These are phyloP conservation scores for Trichosporon ovoides DNA, from an alignment of 1,284 basidiomycete species.

Conservation along the genomic window DNA sequence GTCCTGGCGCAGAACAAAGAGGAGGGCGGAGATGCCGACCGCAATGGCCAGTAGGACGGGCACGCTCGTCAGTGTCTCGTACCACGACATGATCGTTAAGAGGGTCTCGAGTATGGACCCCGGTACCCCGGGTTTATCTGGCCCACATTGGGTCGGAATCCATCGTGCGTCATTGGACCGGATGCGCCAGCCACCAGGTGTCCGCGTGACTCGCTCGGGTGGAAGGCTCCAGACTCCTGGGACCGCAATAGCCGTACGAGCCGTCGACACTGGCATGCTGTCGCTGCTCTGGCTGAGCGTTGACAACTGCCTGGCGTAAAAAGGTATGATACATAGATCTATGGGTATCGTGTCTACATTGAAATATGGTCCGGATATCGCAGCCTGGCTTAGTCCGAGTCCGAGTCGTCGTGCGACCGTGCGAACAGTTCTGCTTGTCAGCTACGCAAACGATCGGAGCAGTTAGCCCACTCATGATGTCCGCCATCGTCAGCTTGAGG, in stretches of 20 bases:
- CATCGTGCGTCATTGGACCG: too few relatives aligned
- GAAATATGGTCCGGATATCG: too few relatives aligned
- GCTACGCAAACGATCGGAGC: background rate
- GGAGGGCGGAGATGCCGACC: constrained; percentile 28
- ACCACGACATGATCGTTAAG: constrained; percentile 8
- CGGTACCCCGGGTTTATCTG: background rate
- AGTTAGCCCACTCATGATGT: constrained; percentile 58
- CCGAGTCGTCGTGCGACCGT: constrained; percentile 8
- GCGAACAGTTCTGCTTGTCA: constrained; percentile 17
- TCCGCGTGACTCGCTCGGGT: background rate
- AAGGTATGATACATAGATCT: too few relatives aligned
- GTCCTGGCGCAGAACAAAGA: constrained; percentile 19
- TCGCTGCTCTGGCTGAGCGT: too few relatives aligned
- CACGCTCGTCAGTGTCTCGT: constrained; percentile 37
- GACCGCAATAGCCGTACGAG: too few relatives aligned
- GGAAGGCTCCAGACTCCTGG: too few relatives aligned
- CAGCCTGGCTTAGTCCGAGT: background rate
- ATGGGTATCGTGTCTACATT: too few relatives aligned
- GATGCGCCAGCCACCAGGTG: too few relatives aligned
- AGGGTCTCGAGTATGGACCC: background rate
- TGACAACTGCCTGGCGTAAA: too few relatives aligned
- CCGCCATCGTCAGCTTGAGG: constrained; percentile 74
- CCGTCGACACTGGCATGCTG: too few relatives aligned
- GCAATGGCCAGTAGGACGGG: constrained; percentile 33
- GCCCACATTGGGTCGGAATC: too few relatives aligned